Conservation (phyloP, 129 eudicot genomes). For the Dittrichia graveolens region DNA sequence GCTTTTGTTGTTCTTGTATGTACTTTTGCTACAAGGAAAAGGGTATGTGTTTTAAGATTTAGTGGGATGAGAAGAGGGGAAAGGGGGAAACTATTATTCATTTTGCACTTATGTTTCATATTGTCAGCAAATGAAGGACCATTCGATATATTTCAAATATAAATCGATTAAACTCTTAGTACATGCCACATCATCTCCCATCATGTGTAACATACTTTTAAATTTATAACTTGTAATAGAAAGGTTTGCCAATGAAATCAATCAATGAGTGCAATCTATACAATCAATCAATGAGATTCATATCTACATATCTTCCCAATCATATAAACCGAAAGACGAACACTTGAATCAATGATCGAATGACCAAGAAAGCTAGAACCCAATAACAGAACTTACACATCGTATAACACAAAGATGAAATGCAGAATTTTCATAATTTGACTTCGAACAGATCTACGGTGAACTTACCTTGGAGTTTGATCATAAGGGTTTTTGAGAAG, state of each 20-base stretch:
- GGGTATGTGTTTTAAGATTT: too few species aligned
- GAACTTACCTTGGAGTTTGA: slow-evolving; percentile 24
- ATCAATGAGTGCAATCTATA: too few species aligned
- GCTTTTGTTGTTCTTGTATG: slow-evolving; percentile 69
- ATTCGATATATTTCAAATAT: neutral
- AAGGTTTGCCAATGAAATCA: too few species aligned
- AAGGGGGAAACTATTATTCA: slow-evolving; percentile 1
- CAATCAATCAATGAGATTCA: neutral
- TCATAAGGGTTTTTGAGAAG: slow-evolving; percentile 13
- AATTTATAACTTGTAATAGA: neutral
- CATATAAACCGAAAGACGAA: slow-evolving; percentile 1
- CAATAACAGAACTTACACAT: neutral
- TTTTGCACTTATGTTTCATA: neutral
- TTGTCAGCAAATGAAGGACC: neutral
- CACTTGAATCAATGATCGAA: slow-evolving; percentile 7
- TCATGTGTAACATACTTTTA: neutral
- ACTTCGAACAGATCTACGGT: neutral
- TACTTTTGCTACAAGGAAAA: slow-evolving; percentile 57
- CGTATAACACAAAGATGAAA: neutral
- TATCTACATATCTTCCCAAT: neutral
- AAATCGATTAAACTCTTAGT: neutral
- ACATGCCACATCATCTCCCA: neutral
- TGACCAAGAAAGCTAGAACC: slow-evolving; percentile 4
- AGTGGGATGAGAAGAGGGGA: too few species aligned
- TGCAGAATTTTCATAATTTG: neutral